Conservation (phyloP, 345 rosid species). For the Moricandia moricandioides region DNA sequence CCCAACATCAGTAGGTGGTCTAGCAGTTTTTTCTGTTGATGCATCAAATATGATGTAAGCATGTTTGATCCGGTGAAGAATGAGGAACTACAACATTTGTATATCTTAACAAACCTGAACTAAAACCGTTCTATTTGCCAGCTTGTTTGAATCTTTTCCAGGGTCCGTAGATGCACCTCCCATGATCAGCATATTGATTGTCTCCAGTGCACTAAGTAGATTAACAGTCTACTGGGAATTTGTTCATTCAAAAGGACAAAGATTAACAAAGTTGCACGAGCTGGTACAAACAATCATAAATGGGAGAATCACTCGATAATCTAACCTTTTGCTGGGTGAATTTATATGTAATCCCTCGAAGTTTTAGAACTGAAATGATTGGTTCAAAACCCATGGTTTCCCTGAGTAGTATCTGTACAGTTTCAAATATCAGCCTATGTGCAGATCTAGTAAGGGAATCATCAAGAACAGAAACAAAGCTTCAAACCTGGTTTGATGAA, state of each 20-base stretch:
- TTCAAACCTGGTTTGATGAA: conserved; percentile 80
- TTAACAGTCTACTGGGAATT: conserved; percentile 94
- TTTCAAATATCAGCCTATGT: conserved; percentile 32
- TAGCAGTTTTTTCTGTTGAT: conserved; percentile 66
- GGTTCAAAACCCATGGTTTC: conserved; percentile 95
- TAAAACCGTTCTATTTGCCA: conserved; percentile 74
- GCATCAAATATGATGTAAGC: conserved; percentile 20
- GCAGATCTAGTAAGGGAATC: not conserved
- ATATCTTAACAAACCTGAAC: conserved; percentile 66
- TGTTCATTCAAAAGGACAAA: conserved; percentile 42
- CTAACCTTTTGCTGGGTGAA: conserved; percentile 98
- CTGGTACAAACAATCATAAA: conserved; percentile 5
- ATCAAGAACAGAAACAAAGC: conserved; percentile 14
- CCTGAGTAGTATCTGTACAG: conserved; percentile 69
- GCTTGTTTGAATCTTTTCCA: conserved; percentile 71
- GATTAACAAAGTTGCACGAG: conserved; percentile 43
- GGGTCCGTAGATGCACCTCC: conserved; percentile 70
- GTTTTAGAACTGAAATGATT: conserved; percentile 66
- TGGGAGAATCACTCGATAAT: conserved; percentile 37
- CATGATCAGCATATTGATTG: conserved; percentile 72
- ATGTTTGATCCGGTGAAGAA: not conserved
- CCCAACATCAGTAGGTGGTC: conserved; percentile 86
- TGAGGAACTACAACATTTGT: not conserved
- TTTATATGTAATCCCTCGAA: conserved; percentile 73
- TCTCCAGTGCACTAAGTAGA: conserved; percentile 78